Conservation (phyloP, 1,284 basidiomycete species). For the Sparassis latifolia region DNA sequence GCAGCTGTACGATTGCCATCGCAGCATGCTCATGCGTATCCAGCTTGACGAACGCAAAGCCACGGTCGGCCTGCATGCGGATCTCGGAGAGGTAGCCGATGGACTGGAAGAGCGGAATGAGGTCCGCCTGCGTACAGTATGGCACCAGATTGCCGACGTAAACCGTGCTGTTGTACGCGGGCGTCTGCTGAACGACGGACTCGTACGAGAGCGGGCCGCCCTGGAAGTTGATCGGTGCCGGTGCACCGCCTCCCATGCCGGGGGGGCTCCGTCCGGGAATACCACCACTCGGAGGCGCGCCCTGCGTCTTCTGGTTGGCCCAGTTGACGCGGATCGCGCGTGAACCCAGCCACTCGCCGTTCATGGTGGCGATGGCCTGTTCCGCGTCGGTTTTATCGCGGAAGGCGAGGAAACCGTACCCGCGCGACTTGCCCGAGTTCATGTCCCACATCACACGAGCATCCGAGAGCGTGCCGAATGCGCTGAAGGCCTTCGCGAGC, state of each 20-base stretch:
- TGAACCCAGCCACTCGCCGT: conserved; percentile 97
- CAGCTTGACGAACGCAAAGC: conserved; percentile 97
- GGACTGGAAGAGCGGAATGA: conserved; percentile 93
- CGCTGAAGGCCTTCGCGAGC: conserved; percentile 90
- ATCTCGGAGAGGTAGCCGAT: conserved; percentile 98
- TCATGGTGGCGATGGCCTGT: conserved; percentile 97
- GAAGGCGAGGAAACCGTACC: conserved; percentile 91
- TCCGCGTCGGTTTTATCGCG: conserved; percentile 97
- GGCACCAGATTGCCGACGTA: conserved; percentile 98
- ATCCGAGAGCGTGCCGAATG: conserved; percentile 92
- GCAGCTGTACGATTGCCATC: conserved; percentile 92
- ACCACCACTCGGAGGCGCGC: conserved; percentile 28
- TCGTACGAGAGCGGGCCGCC: conserved; percentile 86
- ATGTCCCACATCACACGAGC: conserved; percentile 99
- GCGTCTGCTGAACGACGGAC: conserved; percentile 82
- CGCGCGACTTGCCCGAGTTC: conserved; percentile 96
- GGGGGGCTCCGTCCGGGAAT: conserved; percentile 38
- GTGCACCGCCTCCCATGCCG: conserved; percentile 52
- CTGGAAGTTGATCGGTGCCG: conserved; percentile 79
- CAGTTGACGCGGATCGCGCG: conserved; percentile 98
- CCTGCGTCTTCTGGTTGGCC: conserved; percentile 98
- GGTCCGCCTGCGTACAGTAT: conserved; percentile 90
- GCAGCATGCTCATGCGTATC: conserved; percentile 98
- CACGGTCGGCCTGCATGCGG: conserved; percentile 96
- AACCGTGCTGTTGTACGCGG: conserved; percentile 90